Evolutionary conservation across 2,329 filamentous ascomycete species (phyloP).

Genomic region (Cylindrodendrum hubeiense): DNA sequence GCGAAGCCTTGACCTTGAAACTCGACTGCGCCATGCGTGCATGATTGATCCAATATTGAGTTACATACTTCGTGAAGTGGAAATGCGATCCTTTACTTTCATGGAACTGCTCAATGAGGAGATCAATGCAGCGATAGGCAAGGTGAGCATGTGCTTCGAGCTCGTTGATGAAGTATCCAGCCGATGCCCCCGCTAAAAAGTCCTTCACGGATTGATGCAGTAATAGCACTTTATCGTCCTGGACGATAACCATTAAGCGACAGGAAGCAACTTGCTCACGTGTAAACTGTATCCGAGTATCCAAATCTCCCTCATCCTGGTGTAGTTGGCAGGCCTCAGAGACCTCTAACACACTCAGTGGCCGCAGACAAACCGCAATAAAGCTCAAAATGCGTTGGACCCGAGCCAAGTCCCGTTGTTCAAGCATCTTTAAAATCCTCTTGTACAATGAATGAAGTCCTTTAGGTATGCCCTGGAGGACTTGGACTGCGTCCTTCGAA

Average conservation of each 20-base stretch:
- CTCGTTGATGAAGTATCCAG: background rate
- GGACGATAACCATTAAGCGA: slow-evolving; percentile 31
- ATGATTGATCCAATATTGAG: slow-evolving; percentile 3
- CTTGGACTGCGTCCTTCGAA: slow-evolving; percentile 38
- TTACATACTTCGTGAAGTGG: background rate
- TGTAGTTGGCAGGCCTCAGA: slow-evolving; percentile 28
- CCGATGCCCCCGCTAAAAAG: slow-evolving; percentile 11
- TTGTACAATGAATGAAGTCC: slow-evolving; percentile 35
- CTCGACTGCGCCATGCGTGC: background rate
- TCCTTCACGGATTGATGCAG: slow-evolving; percentile 35
- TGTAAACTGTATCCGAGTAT: slow-evolving; percentile 27
- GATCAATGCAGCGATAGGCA: background rate
- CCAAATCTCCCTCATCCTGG: slow-evolving; percentile 24
- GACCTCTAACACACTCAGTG: slow-evolving; percentile 30
- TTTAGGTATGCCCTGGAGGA: slow-evolving; percentile 35
- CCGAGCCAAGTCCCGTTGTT: background rate
- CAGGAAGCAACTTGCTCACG: slow-evolving; percentile 27
- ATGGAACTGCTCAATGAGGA: background rate
- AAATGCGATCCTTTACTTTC: background rate
- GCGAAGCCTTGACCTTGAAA: background rate
- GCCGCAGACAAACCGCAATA: slow-evolving; percentile 23
- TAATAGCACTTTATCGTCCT: slow-evolving; percentile 30
- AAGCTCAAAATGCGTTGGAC: slow-evolving; percentile 26
- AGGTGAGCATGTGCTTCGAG: slow-evolving; percentile 2
- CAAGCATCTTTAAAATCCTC: slow-evolving; percentile 26